Evolutionary conservation across 1,284 basidiomycete species (phyloP).

Genomic region (Pascua guehoae): DNA sequence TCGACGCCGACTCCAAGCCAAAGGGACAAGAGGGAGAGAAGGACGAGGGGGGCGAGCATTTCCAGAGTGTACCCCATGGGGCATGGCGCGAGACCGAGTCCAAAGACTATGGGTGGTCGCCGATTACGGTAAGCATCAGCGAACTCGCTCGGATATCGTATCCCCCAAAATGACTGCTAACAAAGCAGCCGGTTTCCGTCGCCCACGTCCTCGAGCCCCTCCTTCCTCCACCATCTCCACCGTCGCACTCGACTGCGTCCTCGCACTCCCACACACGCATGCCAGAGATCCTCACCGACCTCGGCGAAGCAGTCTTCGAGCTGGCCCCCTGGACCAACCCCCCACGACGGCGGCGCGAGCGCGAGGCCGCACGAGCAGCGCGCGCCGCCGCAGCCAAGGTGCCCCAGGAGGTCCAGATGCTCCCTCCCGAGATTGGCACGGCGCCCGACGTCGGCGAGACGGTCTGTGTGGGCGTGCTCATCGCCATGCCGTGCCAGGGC

Average conservation of each 20-base stretch:
- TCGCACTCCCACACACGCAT: neutral
- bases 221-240: no score
- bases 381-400: neutral
- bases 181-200: no score
- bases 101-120: no score
- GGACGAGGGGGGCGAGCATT: neutral
- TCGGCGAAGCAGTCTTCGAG: conserved; percentile 4
- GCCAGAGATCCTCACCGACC: conserved; percentile 1
- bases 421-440: neutral
- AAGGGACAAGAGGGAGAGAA: conserved; percentile 3
- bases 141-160: no score
- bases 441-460: conserved; percentile 26
- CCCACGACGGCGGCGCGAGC: neutral
- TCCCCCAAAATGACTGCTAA: no score
- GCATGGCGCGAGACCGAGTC: no score
- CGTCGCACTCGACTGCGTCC: no score
- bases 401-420: neutral
- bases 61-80: no score
- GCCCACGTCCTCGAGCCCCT: no score
- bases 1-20: no score
- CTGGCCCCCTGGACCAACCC: conserved; percentile 2
- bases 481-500: conserved; percentile 35
- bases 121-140: no score
- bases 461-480: conserved; percentile 37
- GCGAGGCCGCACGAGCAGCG: neutral